Evolutionary conservation across 139 green algal species (phyloP).

Genomic region (Ostreobium quekettii): DNA sequence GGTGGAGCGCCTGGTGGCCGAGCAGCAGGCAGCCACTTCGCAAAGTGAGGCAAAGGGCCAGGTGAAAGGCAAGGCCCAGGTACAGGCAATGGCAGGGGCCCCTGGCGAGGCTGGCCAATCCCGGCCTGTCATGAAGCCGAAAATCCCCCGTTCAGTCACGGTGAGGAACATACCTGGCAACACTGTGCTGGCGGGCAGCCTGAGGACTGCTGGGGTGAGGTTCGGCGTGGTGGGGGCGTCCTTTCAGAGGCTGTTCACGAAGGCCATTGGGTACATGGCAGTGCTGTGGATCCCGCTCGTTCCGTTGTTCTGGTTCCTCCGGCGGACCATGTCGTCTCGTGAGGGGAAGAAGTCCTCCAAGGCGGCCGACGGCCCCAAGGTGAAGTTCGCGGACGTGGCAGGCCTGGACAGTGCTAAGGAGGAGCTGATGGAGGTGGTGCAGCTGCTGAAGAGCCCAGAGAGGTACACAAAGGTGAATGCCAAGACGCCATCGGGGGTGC

Average conservation of each 20-base stretch:
- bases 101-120: background rate
- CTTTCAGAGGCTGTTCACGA: background rate
- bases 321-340: conserved; percentile 40
- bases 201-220: background rate
- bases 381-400: conserved; percentile 40
- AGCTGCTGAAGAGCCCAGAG: conserved; percentile 36
- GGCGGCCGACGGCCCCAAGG: background rate
- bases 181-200: background rate
- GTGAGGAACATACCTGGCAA: background rate
- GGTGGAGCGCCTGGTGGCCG: conserved; percentile 3
- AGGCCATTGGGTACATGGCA: conserved; percentile 28
- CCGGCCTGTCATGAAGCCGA: background rate
- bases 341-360: conserved; percentile 12
- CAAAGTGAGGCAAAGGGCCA: background rate
- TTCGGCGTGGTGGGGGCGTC: conserved; percentile 8
- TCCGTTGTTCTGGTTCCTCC: conserved; percentile 66
- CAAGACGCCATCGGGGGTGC: conserved; percentile 60
- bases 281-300: conserved; percentile 77
- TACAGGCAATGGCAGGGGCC: background rate
- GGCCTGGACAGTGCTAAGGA: conserved; percentile 79
- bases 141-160: background rate
- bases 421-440: conserved; percentile 65
- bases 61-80: background rate
- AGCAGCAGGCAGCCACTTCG: conserved; percentile 16
- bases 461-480: conserved; percentile 45